These are phyloP conservation scores for Russula lepida DNA, from an alignment of 768 basidiomycete genomes.

Conservation along the genomic window DNA sequence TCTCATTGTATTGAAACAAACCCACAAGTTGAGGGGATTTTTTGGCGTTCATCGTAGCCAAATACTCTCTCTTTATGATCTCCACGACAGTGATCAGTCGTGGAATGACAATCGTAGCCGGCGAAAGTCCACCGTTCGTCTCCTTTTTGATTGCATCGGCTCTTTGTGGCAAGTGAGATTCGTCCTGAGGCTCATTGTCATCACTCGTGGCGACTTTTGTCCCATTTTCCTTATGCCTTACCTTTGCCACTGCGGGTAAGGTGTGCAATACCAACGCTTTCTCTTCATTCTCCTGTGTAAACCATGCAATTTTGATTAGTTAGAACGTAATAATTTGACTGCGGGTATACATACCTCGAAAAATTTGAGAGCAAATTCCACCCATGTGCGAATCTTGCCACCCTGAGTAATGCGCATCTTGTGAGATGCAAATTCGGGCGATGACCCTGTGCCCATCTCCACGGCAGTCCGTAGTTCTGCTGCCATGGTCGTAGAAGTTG, in stretches of 20 bases:
- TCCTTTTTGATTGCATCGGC: neutral
- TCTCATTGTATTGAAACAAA: conserved; percentile 70
- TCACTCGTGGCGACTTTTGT: neutral
- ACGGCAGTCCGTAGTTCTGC: neutral
- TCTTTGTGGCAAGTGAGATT: conserved; percentile 4
- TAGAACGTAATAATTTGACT: neutral
- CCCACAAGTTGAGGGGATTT: conserved; percentile 31
- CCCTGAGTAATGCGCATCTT: conserved; percentile 33
- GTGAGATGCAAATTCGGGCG: conserved; percentile 15
- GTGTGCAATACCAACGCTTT: conserved; percentile 52
- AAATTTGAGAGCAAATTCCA: conserved; percentile 32
- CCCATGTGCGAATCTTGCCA: conserved; percentile 31
- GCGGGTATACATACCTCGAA: conserved; percentile 27
- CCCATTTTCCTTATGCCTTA: neutral
- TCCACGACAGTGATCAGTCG: conserved; percentile 72
- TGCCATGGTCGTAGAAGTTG: neutral
- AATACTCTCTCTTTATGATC: conserved; percentile 76
- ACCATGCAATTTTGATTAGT: too few relatives aligned
- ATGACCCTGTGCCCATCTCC: neutral
- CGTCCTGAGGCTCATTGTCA: neutral
- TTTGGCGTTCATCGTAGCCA: conserved; percentile 41
- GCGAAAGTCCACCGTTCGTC: conserved; percentile 24
- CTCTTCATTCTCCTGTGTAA: conserved; percentile 38
- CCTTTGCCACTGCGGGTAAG: conserved; percentile 33
- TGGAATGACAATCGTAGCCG: conserved; percentile 40